These are phyloP conservation scores for Vickermania ingenoplastis DNA, from an alignment of 208 protist genomes.

Conservation along the genomic window DNA sequence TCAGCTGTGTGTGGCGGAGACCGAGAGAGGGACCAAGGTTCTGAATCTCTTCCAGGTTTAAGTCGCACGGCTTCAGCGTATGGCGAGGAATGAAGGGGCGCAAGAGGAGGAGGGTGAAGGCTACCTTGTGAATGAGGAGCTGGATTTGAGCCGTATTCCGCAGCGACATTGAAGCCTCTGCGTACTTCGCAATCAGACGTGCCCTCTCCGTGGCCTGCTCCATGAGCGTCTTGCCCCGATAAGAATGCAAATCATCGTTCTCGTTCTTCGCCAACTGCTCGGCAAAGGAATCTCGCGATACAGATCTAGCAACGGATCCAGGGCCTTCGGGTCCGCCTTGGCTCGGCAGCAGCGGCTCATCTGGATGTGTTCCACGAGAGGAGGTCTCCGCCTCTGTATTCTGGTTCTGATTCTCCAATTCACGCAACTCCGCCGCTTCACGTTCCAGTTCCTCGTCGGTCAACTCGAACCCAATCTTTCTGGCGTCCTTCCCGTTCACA, in stretches of 20 bases:
- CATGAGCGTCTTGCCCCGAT: background rate
- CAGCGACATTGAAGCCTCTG: background rate
- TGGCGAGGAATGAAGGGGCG: constrained; percentile 9
- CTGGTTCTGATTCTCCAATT: background rate
- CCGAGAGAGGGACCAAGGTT: constrained; percentile 1
- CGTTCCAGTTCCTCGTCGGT: background rate
- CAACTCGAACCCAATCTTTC: background rate
- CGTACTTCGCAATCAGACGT: background rate
- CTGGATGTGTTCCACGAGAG: background rate
- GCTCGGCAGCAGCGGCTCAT: background rate
- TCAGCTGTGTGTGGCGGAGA: background rate
- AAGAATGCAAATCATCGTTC: background rate
- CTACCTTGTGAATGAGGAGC: constrained; percentile 6
- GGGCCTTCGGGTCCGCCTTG: background rate
- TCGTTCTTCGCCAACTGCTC: background rate
- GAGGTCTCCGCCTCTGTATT: background rate
- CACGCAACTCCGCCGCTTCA: background rate
- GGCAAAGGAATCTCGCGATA: background rate
- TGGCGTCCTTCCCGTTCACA: background rate
- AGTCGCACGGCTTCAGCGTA: background rate
- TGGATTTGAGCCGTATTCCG: constrained; percentile 4
- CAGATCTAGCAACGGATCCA: background rate
- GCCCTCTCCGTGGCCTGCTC: background rate
- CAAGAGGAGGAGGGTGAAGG: constrained; percentile 1
- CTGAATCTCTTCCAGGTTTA: background rate